These are phyloP conservation scores for Aschersonia sp. DNA, from an alignment of 2,329 filamentous ascomycete species.

Conservation along the genomic window DNA sequence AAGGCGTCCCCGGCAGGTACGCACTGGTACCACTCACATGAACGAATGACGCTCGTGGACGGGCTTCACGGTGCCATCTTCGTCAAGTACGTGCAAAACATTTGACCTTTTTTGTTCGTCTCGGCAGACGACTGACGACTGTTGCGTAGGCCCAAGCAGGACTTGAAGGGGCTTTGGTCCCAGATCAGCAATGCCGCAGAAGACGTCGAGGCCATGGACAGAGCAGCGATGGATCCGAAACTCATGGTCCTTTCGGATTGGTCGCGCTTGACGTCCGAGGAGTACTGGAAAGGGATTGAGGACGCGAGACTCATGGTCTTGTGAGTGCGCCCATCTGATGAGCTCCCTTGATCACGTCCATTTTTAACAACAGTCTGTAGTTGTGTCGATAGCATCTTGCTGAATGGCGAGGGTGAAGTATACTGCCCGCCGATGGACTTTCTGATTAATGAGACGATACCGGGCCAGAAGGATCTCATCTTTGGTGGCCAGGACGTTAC, in stretches of 20 bases:
- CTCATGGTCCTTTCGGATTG: constrained; percentile 6
- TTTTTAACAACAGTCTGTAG: background rate
- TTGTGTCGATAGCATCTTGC: constrained; percentile 3
- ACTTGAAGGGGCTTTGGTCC: constrained; percentile 1
- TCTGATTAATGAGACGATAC: constrained; percentile 1
- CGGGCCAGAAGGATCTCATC: background rate
- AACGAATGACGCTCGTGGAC: constrained; percentile 4
- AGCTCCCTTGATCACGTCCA: background rate
- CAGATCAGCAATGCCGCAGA: background rate
- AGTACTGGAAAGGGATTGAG: constrained; percentile 3
- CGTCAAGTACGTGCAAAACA: background rate
- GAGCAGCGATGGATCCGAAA: constrained; percentile 1
- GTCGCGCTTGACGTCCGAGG: constrained; percentile 6
- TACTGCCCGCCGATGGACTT: constrained; percentile 1
- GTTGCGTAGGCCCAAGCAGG: background rate
- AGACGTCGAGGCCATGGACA: constrained; percentile 5
- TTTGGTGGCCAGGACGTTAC: background rate
- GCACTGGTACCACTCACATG: constrained; percentile 5
- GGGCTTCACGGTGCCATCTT: constrained; percentile 5
- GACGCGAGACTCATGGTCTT: background rate
- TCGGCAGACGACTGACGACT: background rate
- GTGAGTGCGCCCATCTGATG: background rate
- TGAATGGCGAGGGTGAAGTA: constrained; percentile 3
- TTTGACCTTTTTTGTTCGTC: background rate
- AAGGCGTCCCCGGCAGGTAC: constrained; percentile 4